Percentiles rank a stretch among this genome's conserved stretches.
phyloP scores from a whole-genome alignment of 2,329 filamentous ascomycete genomes.

The Exophiala sp. region DNA sequence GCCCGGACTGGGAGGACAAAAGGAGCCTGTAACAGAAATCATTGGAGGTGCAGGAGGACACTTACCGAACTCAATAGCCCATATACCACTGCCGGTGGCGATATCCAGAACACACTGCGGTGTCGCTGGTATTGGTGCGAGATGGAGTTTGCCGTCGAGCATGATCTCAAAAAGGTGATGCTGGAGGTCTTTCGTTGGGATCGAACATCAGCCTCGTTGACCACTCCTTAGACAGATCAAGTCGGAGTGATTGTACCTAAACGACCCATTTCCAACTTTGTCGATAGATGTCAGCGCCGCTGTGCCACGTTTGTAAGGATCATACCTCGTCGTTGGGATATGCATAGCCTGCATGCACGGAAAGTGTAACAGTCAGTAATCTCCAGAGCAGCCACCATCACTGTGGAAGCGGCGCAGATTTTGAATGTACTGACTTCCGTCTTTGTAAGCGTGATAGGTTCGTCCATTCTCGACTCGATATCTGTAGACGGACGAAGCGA shows the following conservation, averaged over 20 bases:
- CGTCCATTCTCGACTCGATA: slow-evolving; percentile 40
- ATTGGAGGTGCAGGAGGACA: too few relatives aligned
- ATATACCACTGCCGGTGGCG: slow-evolving; percentile 36
- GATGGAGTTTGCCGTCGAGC: slow-evolving; percentile 35
- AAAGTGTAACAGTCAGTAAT: neutral
- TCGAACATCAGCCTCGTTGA: neutral
- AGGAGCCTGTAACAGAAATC: too few relatives aligned
- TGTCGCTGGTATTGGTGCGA: slow-evolving; percentile 35
- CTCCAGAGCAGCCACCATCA: too few relatives aligned
- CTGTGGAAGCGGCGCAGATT: too few relatives aligned
- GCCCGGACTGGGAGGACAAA: too few relatives aligned
- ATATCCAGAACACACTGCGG: slow-evolving; percentile 32
- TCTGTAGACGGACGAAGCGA: slow-evolving; percentile 30
- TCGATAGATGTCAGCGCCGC: too few relatives aligned
- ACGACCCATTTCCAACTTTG: too few relatives aligned
- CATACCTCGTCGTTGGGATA: slow-evolving; percentile 36
- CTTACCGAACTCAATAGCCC: slow-evolving; percentile 35
- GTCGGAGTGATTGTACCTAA: too few relatives aligned
- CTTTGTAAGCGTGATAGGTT: slow-evolving; percentile 35
- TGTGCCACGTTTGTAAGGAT: too few relatives aligned
- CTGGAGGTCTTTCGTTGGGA: neutral
- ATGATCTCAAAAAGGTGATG: slow-evolving; percentile 38
- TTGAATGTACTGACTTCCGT: slow-evolving; percentile 12
- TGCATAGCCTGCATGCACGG: neutral
- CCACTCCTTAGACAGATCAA: too few relatives aligned